These are phyloP conservation scores for Crotalaria pallida DNA, from an alignment of 306 rosid genomes.

Conservation along the genomic window DNA sequence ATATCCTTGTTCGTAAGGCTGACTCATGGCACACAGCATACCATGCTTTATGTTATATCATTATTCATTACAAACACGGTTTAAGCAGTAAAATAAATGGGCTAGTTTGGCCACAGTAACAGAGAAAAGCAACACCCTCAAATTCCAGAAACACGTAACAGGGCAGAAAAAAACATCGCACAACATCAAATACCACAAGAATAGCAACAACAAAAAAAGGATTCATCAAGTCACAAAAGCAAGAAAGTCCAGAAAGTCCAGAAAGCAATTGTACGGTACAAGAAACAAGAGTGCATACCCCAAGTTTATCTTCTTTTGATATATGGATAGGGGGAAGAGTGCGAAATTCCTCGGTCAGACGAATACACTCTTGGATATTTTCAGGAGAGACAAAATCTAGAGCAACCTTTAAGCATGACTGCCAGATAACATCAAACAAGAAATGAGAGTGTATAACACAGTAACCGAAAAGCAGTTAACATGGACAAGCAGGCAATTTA, in stretches of 20 bases:
- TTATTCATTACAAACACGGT: no score
- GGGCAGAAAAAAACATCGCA: neutral
- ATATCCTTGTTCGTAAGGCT: no score
- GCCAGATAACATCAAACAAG: neutral
- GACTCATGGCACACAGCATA: no score
- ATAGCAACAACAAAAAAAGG: no score
- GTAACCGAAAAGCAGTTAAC: neutral
- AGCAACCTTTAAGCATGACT: constrained; percentile 81
- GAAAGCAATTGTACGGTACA: neutral
- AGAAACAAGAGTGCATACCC: constrained; percentile 36
- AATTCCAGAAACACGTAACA: neutral
- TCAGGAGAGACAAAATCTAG: constrained; percentile 74
- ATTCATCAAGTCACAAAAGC: no score
- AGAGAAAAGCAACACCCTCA: neutral
- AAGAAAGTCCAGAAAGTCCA: neutral
- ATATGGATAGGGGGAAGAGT: constrained; percentile 46
- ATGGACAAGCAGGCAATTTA: neutral
- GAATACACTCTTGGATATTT: constrained; percentile 55
- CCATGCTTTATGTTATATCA: no score
- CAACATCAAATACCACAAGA: neutral
- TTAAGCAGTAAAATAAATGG: no score
- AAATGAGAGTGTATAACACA: neutral
- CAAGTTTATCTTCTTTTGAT: constrained; percentile 65
- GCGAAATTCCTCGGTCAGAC: constrained; percentile 58
- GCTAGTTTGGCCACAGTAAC: neutral